Percentiles rank a stretch among this genome's conserved stretches.
phyloP scores from a whole-genome alignment of 805 yeast genomes.

The Debaryomyces hansenii region DNA sequence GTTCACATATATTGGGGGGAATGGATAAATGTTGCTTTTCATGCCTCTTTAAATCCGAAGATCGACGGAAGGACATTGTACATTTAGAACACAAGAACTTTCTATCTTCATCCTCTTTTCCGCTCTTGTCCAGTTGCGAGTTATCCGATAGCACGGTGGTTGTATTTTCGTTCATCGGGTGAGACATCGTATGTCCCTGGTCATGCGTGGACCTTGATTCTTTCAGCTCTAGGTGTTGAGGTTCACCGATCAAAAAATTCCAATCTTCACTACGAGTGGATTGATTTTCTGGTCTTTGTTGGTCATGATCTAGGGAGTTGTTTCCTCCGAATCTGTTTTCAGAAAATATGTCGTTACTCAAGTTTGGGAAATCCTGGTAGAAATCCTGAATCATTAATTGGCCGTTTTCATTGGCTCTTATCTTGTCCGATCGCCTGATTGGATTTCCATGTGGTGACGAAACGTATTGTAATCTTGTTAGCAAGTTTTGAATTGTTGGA shows the following conservation, averaged over 20 bases:
- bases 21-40: conserved; percentile 71
- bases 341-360: conserved; percentile 40
- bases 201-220: neutral
- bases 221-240: conserved; percentile 1
- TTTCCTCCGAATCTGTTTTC: conserved; percentile 5
- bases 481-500: conserved; percentile 62
- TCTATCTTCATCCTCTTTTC: conserved; percentile 16
- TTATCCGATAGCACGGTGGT: neutral
- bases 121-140: neutral
- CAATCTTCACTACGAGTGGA: conserved; percentile 25
- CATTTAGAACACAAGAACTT: conserved; percentile 62
- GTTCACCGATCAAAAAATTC: conserved; percentile 32
- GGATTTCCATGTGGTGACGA: conserved; percentile 60
- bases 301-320: neutral
- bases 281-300: neutral
- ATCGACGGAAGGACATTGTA: conserved; percentile 60
- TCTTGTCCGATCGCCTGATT: conserved; percentile 30
- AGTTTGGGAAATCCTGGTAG: conserved; percentile 42
- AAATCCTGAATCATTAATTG: conserved; percentile 43
- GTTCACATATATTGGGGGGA: conserved; percentile 72
- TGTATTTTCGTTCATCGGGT: neutral
- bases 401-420: conserved; percentile 39
- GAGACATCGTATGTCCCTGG: neutral
- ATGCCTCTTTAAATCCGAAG: conserved; percentile 71
- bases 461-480: conserved; percentile 59